These are phyloP conservation scores for Tetrahymena malaccensis DNA, from an alignment of 73 alveolate genomes.

Conservation along the genomic window DNA sequence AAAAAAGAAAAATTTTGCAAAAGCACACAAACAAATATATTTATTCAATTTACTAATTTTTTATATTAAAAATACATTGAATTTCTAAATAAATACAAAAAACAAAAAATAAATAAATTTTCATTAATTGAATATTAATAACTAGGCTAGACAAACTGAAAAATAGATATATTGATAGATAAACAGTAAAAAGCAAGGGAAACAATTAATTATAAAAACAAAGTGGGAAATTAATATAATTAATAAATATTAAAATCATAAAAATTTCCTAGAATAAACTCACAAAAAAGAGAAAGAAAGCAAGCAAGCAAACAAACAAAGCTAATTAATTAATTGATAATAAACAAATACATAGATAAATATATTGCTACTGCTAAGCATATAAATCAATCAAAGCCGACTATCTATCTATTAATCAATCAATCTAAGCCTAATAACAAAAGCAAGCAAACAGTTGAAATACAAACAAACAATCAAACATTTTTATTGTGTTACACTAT, in stretches of 20 bases:
- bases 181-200: not conserved
- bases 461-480: too few relatives aligned
- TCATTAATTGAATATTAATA: not conserved
- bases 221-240: not conserved
- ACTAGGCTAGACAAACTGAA: not conserved
- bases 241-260: not conserved
- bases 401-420: too few relatives aligned
- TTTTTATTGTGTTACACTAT: too few relatives aligned
- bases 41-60: too few relatives aligned
- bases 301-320: too few relatives aligned
- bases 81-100: not conserved
- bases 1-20: not conserved
- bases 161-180: too few relatives aligned
- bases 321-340: not conserved
- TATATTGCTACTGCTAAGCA: not conserved
- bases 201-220: not conserved
- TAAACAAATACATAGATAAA: not conserved
- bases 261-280: not conserved
- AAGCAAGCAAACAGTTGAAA: too few relatives aligned
- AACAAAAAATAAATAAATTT: too few relatives aligned
- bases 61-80: too few relatives aligned
- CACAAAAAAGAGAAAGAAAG: not conserved
- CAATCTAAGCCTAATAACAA: not conserved
- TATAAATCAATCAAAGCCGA: not conserved
- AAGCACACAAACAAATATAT: not conserved